These are phyloP conservation scores for Colletotrichum simmondsii DNA, from an alignment of 2,329 filamentous ascomycete genomes.

Conservation along the genomic window DNA sequence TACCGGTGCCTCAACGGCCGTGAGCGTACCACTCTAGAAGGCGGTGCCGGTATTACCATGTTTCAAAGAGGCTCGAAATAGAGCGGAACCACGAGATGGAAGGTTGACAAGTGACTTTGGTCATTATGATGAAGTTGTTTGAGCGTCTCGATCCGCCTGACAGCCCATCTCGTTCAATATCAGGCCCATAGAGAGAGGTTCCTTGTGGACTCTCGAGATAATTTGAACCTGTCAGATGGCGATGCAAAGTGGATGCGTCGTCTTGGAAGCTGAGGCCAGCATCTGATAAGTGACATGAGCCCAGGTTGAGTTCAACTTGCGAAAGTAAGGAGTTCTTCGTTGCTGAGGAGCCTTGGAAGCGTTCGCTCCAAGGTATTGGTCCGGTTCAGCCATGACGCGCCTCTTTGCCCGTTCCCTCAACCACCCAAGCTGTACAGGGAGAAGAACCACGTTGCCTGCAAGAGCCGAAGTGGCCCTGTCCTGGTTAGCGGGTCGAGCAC, in stretches of 20 bases:
- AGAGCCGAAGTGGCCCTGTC: constrained; percentile 29
- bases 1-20: constrained; percentile 19
- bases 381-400: constrained; percentile 18
- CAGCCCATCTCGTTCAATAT: not conserved
- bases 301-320: constrained; percentile 1
- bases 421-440: constrained; percentile 19
- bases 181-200: not conserved
- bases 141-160: constrained; percentile 14
- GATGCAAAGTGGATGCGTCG: constrained; percentile 8
- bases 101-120: not conserved
- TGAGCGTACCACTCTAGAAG: not conserved
- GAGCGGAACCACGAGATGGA: constrained; percentile 3
- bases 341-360: not conserved
- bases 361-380: not conserved
- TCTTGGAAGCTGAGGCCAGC: constrained; percentile 10
- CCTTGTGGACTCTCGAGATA: not conserved
- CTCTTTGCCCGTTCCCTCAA: constrained; percentile 20
- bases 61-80: constrained; percentile 20
- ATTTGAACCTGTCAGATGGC: not conserved
- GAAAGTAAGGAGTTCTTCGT: constrained; percentile 21
- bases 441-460: constrained; percentile 16
- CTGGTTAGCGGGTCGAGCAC: constrained; percentile 26
- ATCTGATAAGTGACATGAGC: constrained; percentile 27
- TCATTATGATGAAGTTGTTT: not conserved
- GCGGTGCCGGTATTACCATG: constrained; percentile 25